Conservation (phyloP, 2,329 filamentous ascomycete species). For the Aspergillus novofumigatus region DNA sequence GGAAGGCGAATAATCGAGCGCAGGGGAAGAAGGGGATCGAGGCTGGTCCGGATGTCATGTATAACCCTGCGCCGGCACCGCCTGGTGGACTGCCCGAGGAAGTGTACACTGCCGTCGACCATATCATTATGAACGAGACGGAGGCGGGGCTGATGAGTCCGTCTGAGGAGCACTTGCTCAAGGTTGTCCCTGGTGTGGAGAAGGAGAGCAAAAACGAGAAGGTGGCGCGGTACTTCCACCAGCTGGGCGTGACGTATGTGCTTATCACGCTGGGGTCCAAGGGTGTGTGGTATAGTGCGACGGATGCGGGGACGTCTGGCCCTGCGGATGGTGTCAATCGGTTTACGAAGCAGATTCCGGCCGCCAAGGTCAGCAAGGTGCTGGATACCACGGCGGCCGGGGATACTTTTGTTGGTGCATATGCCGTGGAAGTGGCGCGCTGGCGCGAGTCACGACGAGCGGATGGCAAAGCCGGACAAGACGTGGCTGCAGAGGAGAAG, state of each 20-base stretch:
- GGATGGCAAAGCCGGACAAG: slow-evolving; percentile 50
- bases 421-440: slow-evolving; percentile 68
- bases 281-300: slow-evolving; percentile 66
- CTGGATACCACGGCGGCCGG: slow-evolving; percentile 93
- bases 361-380: slow-evolving; percentile 65
- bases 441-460: slow-evolving; percentile 38
- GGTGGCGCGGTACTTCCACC: slow-evolving; percentile 60
- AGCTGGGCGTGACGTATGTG: slow-evolving; percentile 67
- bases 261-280: slow-evolving; percentile 79
- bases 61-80: slow-evolving; percentile 86
- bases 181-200: slow-evolving; percentile 27
- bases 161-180: slow-evolving; percentile 32
- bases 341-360: slow-evolving; percentile 48
- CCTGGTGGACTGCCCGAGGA: slow-evolving; percentile 64
- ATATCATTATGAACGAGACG: slow-evolving; percentile 86
- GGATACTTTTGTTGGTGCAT: slow-evolving; percentile 89
- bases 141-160: slow-evolving; percentile 73
- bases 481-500: slow-evolving; percentile 32
- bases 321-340: slow-evolving; percentile 26
- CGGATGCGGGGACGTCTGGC: slow-evolving; percentile 42
- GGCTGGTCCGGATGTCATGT: slow-evolving; percentile 58
- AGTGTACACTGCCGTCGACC: slow-evolving; percentile 64
- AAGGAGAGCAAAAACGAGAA: slow-evolving; percentile 49
- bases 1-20: slow-evolving; percentile 43
- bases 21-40: slow-evolving; percentile 32